Percentiles rank a stretch among this genome's conserved stretches.
Evolutionary conservation across 768 basidiomycete species (phyloP).

Genomic region (Tulasnella sp.): DNA sequence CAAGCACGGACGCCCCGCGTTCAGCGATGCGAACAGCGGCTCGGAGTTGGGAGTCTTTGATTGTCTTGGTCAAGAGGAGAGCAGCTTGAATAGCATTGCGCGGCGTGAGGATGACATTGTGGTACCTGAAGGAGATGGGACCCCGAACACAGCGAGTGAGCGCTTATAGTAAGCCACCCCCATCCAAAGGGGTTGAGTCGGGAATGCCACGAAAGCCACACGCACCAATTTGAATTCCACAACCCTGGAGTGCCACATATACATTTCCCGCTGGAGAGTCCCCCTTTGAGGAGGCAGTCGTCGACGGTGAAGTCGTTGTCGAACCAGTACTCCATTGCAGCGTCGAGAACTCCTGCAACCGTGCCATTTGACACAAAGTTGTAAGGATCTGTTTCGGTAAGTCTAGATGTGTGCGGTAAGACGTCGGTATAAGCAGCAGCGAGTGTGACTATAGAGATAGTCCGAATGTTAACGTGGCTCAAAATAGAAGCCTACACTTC

Average conservation of each 20-base stretch:
- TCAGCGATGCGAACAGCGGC: slow-evolving; percentile 5
- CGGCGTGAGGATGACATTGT: slow-evolving; percentile 13
- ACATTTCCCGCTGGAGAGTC: neutral
- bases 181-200: neutral
- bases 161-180: slow-evolving; percentile 12
- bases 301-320: slow-evolving; percentile 5
- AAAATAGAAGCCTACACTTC: neutral
- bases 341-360: neutral
- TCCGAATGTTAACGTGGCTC: neutral
- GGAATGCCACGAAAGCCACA: neutral
- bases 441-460: slow-evolving; percentile 1
- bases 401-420: neutral
- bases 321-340: slow-evolving; percentile 15
- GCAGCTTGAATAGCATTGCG: slow-evolving; percentile 8
- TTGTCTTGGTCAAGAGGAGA: slow-evolving; percentile 3
- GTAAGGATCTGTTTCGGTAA: neutral
- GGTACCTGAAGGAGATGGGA: neutral
- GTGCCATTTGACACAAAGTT: slow-evolving; percentile 5
- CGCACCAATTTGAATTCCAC: slow-evolving; percentile 16
- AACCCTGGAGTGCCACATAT: slow-evolving; percentile 15
- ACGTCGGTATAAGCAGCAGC: slow-evolving; percentile 10
- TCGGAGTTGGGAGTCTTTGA: slow-evolving; percentile 1
- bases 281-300: slow-evolving; percentile 13
- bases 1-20: neutral
- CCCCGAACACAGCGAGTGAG: neutral